These are phyloP conservation scores for Cordia subcordata DNA, from an alignment of 257 asterid species.

Conservation along the genomic window DNA sequence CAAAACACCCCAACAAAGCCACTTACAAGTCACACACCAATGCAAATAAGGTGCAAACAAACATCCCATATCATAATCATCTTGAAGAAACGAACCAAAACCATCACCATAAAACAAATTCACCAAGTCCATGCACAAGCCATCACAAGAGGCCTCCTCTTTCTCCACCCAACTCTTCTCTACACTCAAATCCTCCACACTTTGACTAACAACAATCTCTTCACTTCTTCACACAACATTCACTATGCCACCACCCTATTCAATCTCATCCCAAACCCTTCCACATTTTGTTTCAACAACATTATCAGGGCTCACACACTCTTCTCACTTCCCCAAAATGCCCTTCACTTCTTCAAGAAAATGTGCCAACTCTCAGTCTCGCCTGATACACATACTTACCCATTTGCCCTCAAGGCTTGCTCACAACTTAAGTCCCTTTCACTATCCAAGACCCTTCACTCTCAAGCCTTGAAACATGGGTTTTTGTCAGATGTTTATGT, in stretches of 20 bases:
- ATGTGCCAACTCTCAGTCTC: slow-evolving; percentile 55
- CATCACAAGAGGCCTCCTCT: slow-evolving; percentile 48
- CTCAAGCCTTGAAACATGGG: slow-evolving; percentile 50
- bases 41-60: slow-evolving; percentile 34
- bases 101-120: slow-evolving; percentile 48
- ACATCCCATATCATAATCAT: slow-evolving; percentile 28
- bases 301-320: slow-evolving; percentile 60
- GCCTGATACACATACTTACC: slow-evolving; percentile 61
- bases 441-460: slow-evolving; percentile 43
- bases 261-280: slow-evolving; percentile 48
- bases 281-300: slow-evolving; percentile 58
- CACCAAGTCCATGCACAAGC: slow-evolving; percentile 72
- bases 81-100: slow-evolving; percentile 28
- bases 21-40: slow-evolving; percentile 4
- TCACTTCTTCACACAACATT: slow-evolving; percentile 15
- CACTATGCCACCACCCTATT: slow-evolving; percentile 48
- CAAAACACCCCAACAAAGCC: too few species aligned
- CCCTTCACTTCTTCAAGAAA: slow-evolving; percentile 30
- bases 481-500: slow-evolving; percentile 52
- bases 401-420: slow-evolving; percentile 68
- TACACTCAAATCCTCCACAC: slow-evolving; percentile 63
- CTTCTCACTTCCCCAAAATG: slow-evolving; percentile 40
- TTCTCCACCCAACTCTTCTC: slow-evolving; percentile 36
- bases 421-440: slow-evolving; percentile 29
- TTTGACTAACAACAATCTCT: slow-evolving; percentile 30